Evolutionary conservation across 2,329 filamentous ascomycete genomes (phyloP).

Genomic region (Apiospora kogelbergensis): DNA sequence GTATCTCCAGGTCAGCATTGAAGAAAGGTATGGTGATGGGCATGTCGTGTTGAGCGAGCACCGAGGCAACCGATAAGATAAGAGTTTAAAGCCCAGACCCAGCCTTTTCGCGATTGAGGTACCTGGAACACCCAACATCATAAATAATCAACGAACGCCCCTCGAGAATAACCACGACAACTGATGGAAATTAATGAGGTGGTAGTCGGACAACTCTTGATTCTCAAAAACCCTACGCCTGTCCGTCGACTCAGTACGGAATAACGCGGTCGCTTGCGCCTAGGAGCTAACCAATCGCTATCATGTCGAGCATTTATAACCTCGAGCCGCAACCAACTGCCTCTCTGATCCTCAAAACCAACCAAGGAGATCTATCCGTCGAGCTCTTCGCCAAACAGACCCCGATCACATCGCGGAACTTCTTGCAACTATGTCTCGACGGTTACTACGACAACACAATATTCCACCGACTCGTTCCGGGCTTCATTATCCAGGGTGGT

Average conservation of each 20-base stretch:
- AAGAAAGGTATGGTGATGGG: not conserved
- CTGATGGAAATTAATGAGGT: not conserved
- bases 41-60: no score
- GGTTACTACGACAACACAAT: conserved; percentile 93
- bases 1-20: not conserved
- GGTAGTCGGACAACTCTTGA: not conserved
- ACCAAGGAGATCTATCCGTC: conserved; percentile 82
- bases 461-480: conserved; percentile 89
- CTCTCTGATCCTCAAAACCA: conserved; percentile 88
- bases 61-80: not conserved
- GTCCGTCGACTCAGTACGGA: not conserved
- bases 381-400: conserved; percentile 95
- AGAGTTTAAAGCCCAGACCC: not conserved
- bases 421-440: conserved; percentile 90
- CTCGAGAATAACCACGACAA: not conserved
- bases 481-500: conserved; percentile 92
- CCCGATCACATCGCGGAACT: conserved; percentile 89
- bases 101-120: not conserved
- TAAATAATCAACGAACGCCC: not conserved
- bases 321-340: conserved; percentile 93
- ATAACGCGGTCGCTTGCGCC: not conserved
- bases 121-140: not conserved
- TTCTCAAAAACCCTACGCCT: not conserved
- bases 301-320: conserved; percentile 89
- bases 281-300: conserved; percentile 10